Evolutionary conservation across 73 alveolate genomes (phyloP), one percentile per base, ranked within the genome.

Genomic region (Paramecium primaurelia): DNA sequence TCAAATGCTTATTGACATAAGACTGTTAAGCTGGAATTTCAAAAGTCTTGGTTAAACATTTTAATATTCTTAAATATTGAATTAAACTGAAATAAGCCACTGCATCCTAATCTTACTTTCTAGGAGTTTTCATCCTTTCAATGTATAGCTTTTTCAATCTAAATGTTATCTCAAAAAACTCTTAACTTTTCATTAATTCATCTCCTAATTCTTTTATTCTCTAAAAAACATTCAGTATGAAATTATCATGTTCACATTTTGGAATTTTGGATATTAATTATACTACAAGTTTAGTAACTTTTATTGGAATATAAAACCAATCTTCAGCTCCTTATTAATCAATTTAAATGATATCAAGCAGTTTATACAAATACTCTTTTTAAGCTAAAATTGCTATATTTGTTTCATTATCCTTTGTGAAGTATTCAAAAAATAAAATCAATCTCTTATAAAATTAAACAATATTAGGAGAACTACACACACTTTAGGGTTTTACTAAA

Each of bases 21-120:
- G 58, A 40, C 11, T 84, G 45, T 45, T 71, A 26, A 8, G 91
- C 71, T 12, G 91, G 91, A 38, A 7, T 89, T 14, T 38, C 60
- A 18, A 71, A 42, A 5, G 94, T 25, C 20, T 71, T 37, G 0
- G 94, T 89, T 44, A 89, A 47, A 10, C 64, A 69, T 26, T 51
- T 71, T 18, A 89, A 32, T 28, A 89, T 89, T 47, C 77, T 89
- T 34, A 89, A 71, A 60, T 89, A 89, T 73, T 89, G 16, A 28
- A 71, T 89, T 30, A 89, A 36, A 25, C 92, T 71, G 7, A 37
- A 18, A 40, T 60, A 37, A 40, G 38, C 47, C 0, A 87, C 51
- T 40, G 73, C 93, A 60, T 58, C 64, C 25, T 26, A 59, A 87
- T 87, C 30, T 16, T 30, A 6, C 42, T 64, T 18, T 42, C 86